Evolutionary conservation across 2,329 filamentous ascomycete species (phyloP).

Genomic region (Aspergillus awamori): DNA sequence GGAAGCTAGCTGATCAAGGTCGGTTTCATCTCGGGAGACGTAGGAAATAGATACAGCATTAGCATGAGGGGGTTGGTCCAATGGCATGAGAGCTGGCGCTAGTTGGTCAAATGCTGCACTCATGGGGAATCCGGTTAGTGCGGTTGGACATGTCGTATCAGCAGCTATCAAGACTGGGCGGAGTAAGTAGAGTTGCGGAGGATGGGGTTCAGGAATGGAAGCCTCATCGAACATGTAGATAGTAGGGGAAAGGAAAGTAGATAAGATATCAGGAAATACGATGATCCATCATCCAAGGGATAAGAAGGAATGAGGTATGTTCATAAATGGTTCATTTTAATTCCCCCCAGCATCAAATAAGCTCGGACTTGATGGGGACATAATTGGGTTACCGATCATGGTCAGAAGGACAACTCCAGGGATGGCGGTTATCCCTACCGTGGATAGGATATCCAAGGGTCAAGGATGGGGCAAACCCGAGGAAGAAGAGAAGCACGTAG

Average conservation of each 20-base stretch:
- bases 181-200: background rate
- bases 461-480: background rate
- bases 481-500: too few relatives aligned
- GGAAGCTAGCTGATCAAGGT: background rate
- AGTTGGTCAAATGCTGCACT: background rate
- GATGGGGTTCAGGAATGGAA: background rate
- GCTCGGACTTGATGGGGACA: background rate
- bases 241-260: background rate
- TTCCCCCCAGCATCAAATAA: background rate
- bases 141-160: background rate
- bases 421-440: background rate
- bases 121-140: too few relatives aligned
- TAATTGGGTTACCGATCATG: background rate
- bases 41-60: background rate
- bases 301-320: background rate
- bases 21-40: background rate
- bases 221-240: background rate
- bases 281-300: conserved; percentile 2
- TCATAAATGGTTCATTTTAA: too few relatives aligned
- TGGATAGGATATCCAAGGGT: background rate
- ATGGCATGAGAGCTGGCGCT: too few relatives aligned
- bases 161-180: background rate
- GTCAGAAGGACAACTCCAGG: background rate
- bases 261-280: background rate
- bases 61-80: background rate